Conservation (phyloP, 2,329 filamentous ascomycete species). For the Monosporascus sp. region DNA sequence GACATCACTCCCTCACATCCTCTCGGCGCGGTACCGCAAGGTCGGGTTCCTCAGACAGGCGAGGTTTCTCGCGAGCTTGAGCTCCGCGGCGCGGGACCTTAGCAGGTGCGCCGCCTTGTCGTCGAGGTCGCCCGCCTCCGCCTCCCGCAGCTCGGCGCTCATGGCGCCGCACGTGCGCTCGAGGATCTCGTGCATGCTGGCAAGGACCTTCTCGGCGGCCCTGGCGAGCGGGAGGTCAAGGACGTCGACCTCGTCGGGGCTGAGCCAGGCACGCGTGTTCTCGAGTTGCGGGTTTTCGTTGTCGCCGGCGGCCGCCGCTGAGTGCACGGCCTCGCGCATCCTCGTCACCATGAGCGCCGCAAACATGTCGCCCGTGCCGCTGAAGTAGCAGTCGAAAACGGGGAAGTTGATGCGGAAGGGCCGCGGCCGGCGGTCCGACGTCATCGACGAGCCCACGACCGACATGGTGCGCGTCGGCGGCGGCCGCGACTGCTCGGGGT, state of each 20-base stretch:
- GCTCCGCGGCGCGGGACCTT: slow-evolving; percentile 79
- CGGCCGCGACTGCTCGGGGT: slow-evolving; percentile 15
- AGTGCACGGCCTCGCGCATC: slow-evolving; percentile 72
- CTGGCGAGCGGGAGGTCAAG: slow-evolving; percentile 74
- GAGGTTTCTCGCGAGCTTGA: slow-evolving; percentile 74
- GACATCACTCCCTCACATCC: slow-evolving; percentile 29
- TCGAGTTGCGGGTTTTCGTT: slow-evolving; percentile 36
- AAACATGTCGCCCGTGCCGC: slow-evolving; percentile 97
- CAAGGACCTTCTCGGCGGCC: slow-evolving; percentile 80
- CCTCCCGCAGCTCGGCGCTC: slow-evolving; percentile 42
- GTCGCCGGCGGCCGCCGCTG: slow-evolving; percentile 11
- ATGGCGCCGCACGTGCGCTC: slow-evolving; percentile 62
- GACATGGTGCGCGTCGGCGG: slow-evolving; percentile 42
- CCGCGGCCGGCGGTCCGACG: slow-evolving; percentile 60
- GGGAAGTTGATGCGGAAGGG: slow-evolving; percentile 86
- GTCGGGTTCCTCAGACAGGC: slow-evolving; percentile 61
- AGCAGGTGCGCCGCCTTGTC: slow-evolving; percentile 60
- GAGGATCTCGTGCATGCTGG: slow-evolving; percentile 86
- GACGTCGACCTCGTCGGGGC: slow-evolving; percentile 63
- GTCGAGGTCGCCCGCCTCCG: slow-evolving; percentile 37
- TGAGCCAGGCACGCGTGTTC: slow-evolving; percentile 64
- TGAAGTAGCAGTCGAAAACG: slow-evolving; percentile 87
- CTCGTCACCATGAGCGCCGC: slow-evolving; percentile 84
- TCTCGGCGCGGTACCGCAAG: slow-evolving; percentile 56
- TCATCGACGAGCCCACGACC: slow-evolving; percentile 66